phyloP scores from a whole-genome alignment of 768 basidiomycete genomes.

The Boletus rufocinnamomeus region DNA sequence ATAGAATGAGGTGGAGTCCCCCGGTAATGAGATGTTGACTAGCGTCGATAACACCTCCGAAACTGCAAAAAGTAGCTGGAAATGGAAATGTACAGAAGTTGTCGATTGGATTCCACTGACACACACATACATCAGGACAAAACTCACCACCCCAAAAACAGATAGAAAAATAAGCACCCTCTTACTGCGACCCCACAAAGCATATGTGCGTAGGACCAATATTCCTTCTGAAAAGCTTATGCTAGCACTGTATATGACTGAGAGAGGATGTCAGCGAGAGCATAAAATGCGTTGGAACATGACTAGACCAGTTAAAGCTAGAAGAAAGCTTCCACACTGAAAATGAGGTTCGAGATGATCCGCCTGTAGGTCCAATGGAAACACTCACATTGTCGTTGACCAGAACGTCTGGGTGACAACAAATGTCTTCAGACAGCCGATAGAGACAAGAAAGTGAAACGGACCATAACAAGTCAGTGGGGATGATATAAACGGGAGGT shows the following conservation, averaged over 20 bases:
- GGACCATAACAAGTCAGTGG: conserved; percentile 21
- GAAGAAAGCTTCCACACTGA: conserved; percentile 19
- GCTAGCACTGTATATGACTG: conserved; percentile 16
- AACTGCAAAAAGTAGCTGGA: conserved; percentile 15
- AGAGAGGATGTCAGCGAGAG: not conserved
- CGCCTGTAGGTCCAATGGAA: not conserved
- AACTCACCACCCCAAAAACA: conserved; percentile 18
- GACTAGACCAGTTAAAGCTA: conserved; percentile 18
- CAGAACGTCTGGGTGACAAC: conserved; percentile 10
- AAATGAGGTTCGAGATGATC: not conserved
- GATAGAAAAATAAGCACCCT: conserved; percentile 20
- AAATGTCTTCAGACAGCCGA: not conserved
- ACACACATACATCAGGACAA: not conserved
- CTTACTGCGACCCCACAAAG: conserved; percentile 24
- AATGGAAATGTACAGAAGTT: not conserved
- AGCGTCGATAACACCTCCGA: conserved; percentile 5
- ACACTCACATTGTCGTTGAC: conserved; percentile 1
- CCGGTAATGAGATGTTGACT: conserved; percentile 16
- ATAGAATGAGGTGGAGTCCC: conserved; percentile 18
- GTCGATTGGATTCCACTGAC: not conserved
- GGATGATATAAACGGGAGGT: conserved; percentile 25
- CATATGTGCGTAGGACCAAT: conserved; percentile 30
- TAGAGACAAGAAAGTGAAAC: not conserved
- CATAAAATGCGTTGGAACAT: not conserved
- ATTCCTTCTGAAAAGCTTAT: conserved; percentile 17